Evolutionary conservation across 495 filamentous ascomycete species (phyloP).

Genomic region (Penicillium coprophilum): DNA sequence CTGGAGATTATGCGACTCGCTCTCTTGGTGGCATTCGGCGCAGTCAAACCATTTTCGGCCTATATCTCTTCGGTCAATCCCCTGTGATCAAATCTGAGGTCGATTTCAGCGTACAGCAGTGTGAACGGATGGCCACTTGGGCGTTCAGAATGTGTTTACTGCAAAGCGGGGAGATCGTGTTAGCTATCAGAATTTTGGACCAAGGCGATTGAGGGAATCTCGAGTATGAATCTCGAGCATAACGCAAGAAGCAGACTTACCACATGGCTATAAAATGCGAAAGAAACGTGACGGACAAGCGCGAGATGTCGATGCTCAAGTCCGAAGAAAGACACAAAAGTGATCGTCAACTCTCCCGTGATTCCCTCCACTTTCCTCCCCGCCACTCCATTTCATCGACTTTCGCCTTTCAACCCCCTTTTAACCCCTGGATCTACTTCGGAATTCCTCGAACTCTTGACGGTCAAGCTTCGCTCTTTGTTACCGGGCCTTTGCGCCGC

Average conservation of each 20-base stretch:
- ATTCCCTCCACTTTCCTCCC: constrained; percentile 35
- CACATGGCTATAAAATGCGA: constrained; percentile 24
- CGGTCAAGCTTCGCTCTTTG: neutral
- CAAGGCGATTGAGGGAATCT: neutral
- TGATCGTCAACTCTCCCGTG: constrained; percentile 34
- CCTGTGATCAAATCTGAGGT: neutral
- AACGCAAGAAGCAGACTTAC: constrained; percentile 49
- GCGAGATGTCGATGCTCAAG: constrained; percentile 13
- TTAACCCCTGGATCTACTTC: neutral
- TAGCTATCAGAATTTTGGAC: constrained; percentile 12
- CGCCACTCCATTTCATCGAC: constrained; percentile 26
- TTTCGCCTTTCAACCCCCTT: constrained; percentile 14
- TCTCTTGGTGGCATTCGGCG: constrained; percentile 87
- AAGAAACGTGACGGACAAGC: constrained; percentile 1
- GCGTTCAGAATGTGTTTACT: constrained; percentile 98
- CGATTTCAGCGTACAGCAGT: constrained; percentile 69
- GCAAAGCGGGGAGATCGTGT: constrained; percentile 14
- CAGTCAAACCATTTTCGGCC: constrained; percentile 99
- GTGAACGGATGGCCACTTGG: constrained; percentile 91
- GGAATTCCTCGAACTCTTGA: constrained; percentile 4
- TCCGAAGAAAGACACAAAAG: constrained; percentile 23
- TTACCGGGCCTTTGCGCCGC: constrained; percentile 20
- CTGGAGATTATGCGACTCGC: constrained; percentile 69
- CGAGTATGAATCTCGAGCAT: neutral
- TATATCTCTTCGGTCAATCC: constrained; percentile 32